Conservation (phyloP, 805 yeast species). For the Suhomyces kilbournensis region DNA sequence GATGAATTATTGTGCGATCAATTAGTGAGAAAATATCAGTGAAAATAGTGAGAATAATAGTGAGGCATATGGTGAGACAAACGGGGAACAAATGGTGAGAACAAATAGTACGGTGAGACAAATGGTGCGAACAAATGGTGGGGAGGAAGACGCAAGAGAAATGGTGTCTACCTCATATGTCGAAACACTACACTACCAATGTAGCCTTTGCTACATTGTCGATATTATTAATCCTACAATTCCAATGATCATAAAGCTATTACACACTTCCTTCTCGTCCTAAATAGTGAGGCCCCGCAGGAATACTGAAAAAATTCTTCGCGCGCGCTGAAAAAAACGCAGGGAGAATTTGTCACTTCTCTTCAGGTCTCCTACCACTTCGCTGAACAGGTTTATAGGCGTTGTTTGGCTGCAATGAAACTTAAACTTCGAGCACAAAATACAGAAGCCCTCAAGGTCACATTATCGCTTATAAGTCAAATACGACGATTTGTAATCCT, state of each 20-base stretch:
- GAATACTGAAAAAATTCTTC: neutral
- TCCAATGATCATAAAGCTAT: neutral
- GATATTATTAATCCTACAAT: neutral
- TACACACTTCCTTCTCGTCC: too few relatives aligned
- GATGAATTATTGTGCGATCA: neutral
- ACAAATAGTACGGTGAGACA: too few relatives aligned
- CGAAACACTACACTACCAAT: neutral
- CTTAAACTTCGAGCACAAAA: constrained; percentile 24
- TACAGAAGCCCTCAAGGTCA: constrained; percentile 30
- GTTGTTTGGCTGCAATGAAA: constrained; percentile 16
- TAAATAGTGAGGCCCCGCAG: neutral
- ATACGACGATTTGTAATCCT: constrained; percentile 56
- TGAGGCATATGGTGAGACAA: neutral
- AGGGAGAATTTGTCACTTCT: neutral
- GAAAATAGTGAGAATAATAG: neutral
- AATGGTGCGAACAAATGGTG: neutral
- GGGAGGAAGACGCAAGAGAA: neutral
- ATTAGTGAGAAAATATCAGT: neutral
- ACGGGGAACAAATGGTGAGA: too few relatives aligned
- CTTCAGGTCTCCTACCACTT: neutral
- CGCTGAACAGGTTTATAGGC: neutral
- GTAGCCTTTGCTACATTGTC: neutral
- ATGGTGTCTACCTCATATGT: neutral
- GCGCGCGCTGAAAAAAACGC: neutral
- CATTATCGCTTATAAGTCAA: constrained; percentile 48